A percentile compares a stretch with the other conserved stretches of the same genome.
Evolutionary conservation across 2,329 filamentous ascomycete species (phyloP).

Genomic region (Sporothrix brasiliensis): DNA sequence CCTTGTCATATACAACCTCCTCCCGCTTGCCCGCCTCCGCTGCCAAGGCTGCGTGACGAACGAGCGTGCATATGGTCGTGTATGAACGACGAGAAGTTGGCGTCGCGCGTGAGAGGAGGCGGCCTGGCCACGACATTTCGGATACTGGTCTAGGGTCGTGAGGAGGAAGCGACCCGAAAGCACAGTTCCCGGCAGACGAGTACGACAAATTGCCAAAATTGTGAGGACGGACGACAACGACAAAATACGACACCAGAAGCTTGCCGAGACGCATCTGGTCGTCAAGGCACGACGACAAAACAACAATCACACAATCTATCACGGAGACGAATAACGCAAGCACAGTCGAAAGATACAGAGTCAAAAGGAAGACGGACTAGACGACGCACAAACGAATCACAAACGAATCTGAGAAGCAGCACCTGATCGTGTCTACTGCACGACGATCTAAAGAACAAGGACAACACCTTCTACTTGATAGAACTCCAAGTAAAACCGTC

Average conservation of each 20-base stretch:
- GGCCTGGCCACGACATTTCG: conserved; percentile 1
- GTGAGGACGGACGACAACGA: not conserved
- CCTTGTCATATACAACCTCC: conserved; percentile 28
- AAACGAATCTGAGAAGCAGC: conserved; percentile 6
- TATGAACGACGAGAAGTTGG: conserved; percentile 37
- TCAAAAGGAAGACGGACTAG: not conserved
- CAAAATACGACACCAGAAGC: not conserved
- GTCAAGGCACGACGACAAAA: conserved; percentile 3
- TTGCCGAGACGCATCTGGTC: not conserved
- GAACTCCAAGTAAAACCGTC: not conserved
- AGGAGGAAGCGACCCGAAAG: conserved; percentile 14
- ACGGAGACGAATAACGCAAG: conserved; percentile 18
- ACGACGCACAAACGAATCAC: not conserved
- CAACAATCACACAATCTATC: conserved; percentile 1
- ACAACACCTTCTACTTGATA: not conserved
- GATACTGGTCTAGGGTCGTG: not conserved
- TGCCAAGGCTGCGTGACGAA: conserved; percentile 40
- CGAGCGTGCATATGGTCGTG: conserved; percentile 42
- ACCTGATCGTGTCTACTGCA: conserved; percentile 6
- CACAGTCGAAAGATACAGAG: not conserved
- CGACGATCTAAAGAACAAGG: conserved; percentile 4
- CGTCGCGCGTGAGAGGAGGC: not conserved
- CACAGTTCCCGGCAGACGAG: not conserved
- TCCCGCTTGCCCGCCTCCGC: conserved; percentile 34
- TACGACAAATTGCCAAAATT: not conserved